A percentile compares a stretch with the other conserved stretches of the same genome.
These are phyloP conservation scores for Acanthochlamys bracteata DNA, from an alignment of 106 monocot species.

Conservation along the genomic window DNA sequence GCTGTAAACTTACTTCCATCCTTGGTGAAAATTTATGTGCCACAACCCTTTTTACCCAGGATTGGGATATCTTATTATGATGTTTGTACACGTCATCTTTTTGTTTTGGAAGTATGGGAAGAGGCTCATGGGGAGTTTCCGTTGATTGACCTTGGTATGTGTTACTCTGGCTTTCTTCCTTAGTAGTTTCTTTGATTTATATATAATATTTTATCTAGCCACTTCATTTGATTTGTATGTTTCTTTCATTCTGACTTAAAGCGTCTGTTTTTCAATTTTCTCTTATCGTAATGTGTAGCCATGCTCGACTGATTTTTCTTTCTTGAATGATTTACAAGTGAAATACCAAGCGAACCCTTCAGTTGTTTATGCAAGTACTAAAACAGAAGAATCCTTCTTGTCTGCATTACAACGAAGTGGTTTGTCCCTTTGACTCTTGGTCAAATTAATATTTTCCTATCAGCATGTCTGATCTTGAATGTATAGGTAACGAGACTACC, in stretches of 20 bases:
- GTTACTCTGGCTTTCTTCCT: background rate
- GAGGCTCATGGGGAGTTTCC: constrained; percentile 70
- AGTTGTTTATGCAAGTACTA: constrained; percentile 84
- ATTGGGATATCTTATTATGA: constrained; percentile 95
- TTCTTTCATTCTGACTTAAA: too few relatives aligned
- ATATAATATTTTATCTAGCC: too few relatives aligned
- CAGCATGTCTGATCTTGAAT: constrained; percentile 13
- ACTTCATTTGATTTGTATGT: too few relatives aligned
- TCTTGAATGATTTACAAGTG: constrained; percentile 36
- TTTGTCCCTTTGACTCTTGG: constrained; percentile 11
- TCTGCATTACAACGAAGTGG: constrained; percentile 62
- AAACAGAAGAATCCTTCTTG: constrained; percentile 85
- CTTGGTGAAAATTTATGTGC: background rate
- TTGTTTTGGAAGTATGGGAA: constrained; percentile 93
- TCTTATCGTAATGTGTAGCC: too few relatives aligned
- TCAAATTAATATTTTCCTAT: background rate
- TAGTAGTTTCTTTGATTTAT: too few relatives aligned
- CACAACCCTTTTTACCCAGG: constrained; percentile 17
- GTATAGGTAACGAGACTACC: constrained; percentile 37
- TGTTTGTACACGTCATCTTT: constrained; percentile 48
- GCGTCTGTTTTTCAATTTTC: too few relatives aligned
- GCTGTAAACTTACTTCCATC: background rate
- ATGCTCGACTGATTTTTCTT: background rate
- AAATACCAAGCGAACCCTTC: constrained; percentile 91
- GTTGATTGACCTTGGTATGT: constrained; percentile 80